These are phyloP conservation scores for Pleurotus pulmonarius DNA, from an alignment of 768 basidiomycete genomes.

Conservation along the genomic window DNA sequence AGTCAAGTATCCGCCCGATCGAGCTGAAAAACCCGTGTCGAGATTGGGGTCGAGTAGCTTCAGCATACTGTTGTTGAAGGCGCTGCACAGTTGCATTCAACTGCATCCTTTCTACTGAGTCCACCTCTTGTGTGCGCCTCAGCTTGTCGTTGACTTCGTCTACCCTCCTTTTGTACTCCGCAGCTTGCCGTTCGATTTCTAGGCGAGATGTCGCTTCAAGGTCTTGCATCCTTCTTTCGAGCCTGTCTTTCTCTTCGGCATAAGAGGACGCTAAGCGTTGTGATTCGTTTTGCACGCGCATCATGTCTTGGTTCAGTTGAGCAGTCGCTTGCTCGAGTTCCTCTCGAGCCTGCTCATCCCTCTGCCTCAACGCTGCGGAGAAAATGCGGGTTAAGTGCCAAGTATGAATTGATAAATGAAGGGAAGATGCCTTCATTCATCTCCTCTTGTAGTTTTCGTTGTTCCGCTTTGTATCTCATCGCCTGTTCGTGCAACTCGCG, in stretches of 20 bases:
- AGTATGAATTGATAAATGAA: background rate
- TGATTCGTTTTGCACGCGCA: conserved; percentile 24
- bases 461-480: conserved; percentile 42
- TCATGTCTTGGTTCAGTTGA: conserved; percentile 28
- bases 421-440: conserved; percentile 26
- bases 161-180: too few relatives aligned
- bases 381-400: background rate
- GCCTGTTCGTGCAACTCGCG: conserved; percentile 46
- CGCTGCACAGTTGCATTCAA: too few relatives aligned
- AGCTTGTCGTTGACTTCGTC: too few relatives aligned
- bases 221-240: conserved; percentile 10
- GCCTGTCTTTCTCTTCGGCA: conserved; percentile 20
- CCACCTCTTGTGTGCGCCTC: too few relatives aligned
- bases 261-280: conserved; percentile 28
- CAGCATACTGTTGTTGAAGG: too few relatives aligned
- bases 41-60: too few relatives aligned
- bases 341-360: conserved; percentile 30
- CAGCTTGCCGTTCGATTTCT: too few relatives aligned
- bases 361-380: conserved; percentile 19
- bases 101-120: too few relatives aligned
- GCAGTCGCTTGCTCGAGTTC: conserved; percentile 34
- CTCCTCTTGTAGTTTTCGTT: conserved; percentile 42
- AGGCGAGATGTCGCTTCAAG: too few relatives aligned
- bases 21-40: too few relatives aligned
- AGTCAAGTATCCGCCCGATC: background rate